Evolutionary conservation across 441 rosid species (phyloP), one percentile per base, ranked within the genome.

Genomic region (Eruca vesicaria): DNA sequence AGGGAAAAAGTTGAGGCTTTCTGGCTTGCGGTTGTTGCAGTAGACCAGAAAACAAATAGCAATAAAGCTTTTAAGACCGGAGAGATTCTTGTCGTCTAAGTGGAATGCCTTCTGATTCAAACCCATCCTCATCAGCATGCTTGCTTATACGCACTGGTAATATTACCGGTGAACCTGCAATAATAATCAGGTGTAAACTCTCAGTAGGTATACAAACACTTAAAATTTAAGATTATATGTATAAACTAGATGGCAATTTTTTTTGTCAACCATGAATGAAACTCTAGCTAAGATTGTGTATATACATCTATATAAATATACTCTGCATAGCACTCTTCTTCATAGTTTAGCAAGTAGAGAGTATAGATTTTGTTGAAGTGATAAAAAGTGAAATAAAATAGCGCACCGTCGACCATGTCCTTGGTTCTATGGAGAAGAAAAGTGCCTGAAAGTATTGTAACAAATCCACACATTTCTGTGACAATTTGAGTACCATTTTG

Each of bases 401-500:
- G 29, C 89, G 28, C 41, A 88, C 93, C 89, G 63, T 87, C 93
- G 43, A 71, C 87, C 89, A 88, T 79, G 80, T 87, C 91, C 70
- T 87, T 87, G 1, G 89, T 85, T 78, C 82, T 85, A 77, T 87
- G 91, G 67, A 85, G 89, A 81, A 79, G 82, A 74, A 79, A 85
- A 62, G 91, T 87, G 38, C 89, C 91, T 18, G 88, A 83, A 65
- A 87, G 88, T 61, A 87, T 87, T 7, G 88, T 85, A 60, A 87
- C 86, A 80, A 87, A 87, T 71, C 89, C 91, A 68, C 91, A 85
- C 66, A 85, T 77, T 78, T 85, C 89, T 1, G 88, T 87, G 52
- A 87, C 82, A 56, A 87, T 85, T 59, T 87, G 88, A 63, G 89
- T 85, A 6, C 86, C 86, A 12, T 84, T 87, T 82, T 87, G 91